Conservation (phyloP, 1,284 basidiomycete species). For the Irpex rosettiformis region DNA sequence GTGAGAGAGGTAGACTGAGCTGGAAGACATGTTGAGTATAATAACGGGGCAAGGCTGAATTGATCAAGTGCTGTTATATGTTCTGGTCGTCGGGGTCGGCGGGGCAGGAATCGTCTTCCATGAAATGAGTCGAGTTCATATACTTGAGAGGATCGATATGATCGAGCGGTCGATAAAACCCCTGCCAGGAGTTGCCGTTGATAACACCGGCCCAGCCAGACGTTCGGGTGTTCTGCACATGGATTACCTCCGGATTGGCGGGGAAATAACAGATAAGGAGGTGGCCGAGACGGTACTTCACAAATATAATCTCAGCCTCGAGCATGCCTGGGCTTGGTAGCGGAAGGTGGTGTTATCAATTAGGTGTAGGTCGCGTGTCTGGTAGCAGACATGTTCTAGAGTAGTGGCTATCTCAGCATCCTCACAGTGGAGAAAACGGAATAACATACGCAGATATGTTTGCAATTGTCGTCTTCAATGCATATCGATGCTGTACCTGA, state of each 20-base stretch:
- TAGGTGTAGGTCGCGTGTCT: background rate
- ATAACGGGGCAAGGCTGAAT: background rate
- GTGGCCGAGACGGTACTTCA: background rate
- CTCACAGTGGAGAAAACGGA: background rate
- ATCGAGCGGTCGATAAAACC: background rate
- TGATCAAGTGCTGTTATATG: background rate
- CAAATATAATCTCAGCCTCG: background rate
- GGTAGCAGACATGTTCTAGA: background rate
- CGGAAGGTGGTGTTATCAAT: background rate
- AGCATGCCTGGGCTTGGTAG: background rate
- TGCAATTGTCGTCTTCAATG: no score
- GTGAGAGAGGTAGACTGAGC: slow-evolving; percentile 33
- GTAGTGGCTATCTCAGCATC: background rate
- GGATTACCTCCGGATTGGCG: background rate
- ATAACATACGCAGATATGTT: no score
- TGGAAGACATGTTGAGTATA: background rate
- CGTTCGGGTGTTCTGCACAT: background rate
- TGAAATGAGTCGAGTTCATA: background rate
- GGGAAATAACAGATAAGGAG: background rate
- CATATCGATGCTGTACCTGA: no score
- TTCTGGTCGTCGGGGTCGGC: background rate
- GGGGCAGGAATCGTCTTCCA: background rate
- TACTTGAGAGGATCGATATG: background rate
- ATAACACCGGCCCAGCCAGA: background rate
- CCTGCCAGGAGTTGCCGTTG: background rate